These are phyloP conservation scores for Blastobotrys persicus DNA, from an alignment of 1,139 yeast genomes.

Conservation along the genomic window DNA sequence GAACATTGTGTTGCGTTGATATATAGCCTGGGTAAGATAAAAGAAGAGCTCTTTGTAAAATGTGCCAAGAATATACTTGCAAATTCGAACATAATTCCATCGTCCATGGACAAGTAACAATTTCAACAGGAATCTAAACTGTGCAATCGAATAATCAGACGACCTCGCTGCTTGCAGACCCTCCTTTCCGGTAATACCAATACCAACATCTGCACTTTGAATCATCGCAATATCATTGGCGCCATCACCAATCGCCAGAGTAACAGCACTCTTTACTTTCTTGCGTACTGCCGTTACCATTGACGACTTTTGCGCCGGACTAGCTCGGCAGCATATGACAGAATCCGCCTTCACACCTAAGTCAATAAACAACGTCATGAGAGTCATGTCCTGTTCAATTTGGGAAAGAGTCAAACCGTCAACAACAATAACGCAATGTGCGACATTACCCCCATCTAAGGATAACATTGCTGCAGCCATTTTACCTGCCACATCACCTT, in stretches of 20 bases:
- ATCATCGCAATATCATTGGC: conserved; percentile 99
- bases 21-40: conserved; percentile 83
- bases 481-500: conserved; percentile 44
- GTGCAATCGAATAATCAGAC: conserved; percentile 94
- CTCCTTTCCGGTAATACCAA: conserved; percentile 95
- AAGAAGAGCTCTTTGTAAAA: conserved; percentile 91
- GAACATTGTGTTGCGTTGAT: conserved; percentile 81
- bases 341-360: conserved; percentile 86
- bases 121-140: conserved; percentile 79
- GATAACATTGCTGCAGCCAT: conserved; percentile 62
- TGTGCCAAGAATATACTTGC: conserved; percentile 89
- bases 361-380: conserved; percentile 74
- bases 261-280: conserved; percentile 64
- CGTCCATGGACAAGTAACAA: conserved; percentile 90
- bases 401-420: conserved; percentile 82
- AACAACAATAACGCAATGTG: conserved; percentile 90
- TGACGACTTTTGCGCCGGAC: conserved; percentile 92
- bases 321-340: conserved; percentile 92
- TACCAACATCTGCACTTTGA: conserved; percentile 96
- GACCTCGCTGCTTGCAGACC: conserved; percentile 96
- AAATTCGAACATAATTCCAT: conserved; percentile 87
- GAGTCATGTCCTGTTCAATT: conserved; percentile 68
- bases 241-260: conserved; percentile 98
- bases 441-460: conserved; percentile 66
- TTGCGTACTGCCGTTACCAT: conserved; percentile 79